Base-by-base conservation (phyloP, 768 basidiomycete genomes). In the Tulasnella sp. region DNA sequence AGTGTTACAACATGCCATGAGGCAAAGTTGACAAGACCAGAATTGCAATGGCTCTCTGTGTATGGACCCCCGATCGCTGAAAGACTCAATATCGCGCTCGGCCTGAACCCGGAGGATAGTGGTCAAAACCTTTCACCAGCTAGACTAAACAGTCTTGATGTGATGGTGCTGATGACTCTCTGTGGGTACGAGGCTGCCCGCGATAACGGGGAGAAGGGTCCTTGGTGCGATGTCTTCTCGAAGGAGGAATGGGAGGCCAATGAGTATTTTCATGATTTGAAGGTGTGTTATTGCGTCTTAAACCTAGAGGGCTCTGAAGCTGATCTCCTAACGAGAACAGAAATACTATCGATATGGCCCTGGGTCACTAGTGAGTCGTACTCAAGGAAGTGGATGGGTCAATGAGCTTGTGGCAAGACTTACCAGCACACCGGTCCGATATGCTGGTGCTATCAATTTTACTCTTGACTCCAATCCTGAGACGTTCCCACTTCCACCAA, bases 401-500 rank as follows among this genome's bases (percentile, higher is more conserved):
- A 46, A 37, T 20, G 55, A 56, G 34, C 44, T 56, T 3, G 20
- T 56, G 5, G 55, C 55, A 13, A 25, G 55, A 35, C 54, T 56
- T n/a, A 56, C 55, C 29, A 41, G 53, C 13, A 22, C 31, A 20
- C 53, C 55, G 5, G 55, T 55, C 8, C 15, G 8, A 4, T 16
- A 35, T n/a, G 7, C 53, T 8, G 37, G 45, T 8, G 22, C 54
- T 20, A 40, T 55, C 27, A 55, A 56, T 31, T 2, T 13, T 22
- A 54, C 55, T 8, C 44, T 56, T 8, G 53, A 54, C 31, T 33
- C 42, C 6, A 20, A 54, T 22, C 25, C 32, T 15, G 27, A 13
- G 13, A 56, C 55, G 9, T 56, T 56, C 44, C 55, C 55, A 8
- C 33, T 56, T 12, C 49, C 56, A 29, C 48, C 53, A 15, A 45